Evolutionary conservation across 768 basidiomycete species (phyloP).

Genomic region (Brasilioporus rufonigricans): DNA sequence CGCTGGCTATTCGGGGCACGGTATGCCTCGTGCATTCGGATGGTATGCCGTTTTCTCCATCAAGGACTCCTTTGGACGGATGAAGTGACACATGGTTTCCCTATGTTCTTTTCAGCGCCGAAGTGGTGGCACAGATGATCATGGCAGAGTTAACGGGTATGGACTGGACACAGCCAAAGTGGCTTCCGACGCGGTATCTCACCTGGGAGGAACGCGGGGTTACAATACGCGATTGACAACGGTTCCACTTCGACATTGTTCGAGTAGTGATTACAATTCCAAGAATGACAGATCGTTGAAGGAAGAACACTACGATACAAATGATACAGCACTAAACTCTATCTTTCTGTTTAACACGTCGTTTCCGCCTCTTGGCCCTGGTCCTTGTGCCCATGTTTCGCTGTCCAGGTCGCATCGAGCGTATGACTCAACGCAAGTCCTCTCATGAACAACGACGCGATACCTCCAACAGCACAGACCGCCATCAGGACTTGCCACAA

Average conservation of each 20-base stretch:
- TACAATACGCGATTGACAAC: neutral
- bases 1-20: constrained; percentile 75
- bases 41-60: constrained; percentile 37
- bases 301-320: neutral
- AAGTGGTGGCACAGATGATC: constrained; percentile 61
- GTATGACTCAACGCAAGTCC: constrained; percentile 7
- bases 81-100: too few species aligned
- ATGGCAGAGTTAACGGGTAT: constrained; percentile 41
- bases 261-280: neutral
- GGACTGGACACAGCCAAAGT: constrained; percentile 52
- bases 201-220: constrained; percentile 29
- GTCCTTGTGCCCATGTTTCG: neutral
- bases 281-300: neutral
- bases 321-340: neutral
- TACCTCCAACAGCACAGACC: constrained; percentile 24
- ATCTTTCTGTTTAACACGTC: neutral
- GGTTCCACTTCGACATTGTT: neutral
- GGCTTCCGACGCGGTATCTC: constrained; percentile 60
- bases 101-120: constrained; percentile 43
- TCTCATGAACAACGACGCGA: constrained; percentile 19
- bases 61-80: neutral
- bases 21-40: constrained; percentile 74
- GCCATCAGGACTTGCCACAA: constrained; percentile 47
- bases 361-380: neutral
- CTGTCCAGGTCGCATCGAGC: constrained; percentile 11